Percentiles rank a stretch among this genome's conserved stretches.
These are phyloP conservation scores for Rhizophora apiculata DNA, from an alignment of 345 rosid species.

Conservation along the genomic window DNA sequence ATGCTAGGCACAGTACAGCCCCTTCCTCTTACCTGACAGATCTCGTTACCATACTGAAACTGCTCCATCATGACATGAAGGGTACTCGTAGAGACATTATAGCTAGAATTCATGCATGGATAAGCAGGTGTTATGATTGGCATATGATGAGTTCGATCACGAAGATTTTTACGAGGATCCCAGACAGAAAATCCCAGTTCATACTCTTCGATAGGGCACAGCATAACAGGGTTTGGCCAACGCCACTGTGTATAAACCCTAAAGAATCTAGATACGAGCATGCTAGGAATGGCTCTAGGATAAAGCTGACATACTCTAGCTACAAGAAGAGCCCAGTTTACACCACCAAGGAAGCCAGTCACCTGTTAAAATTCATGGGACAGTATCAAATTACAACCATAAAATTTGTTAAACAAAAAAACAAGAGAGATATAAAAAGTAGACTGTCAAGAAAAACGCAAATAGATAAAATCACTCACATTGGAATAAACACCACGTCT, in stretches of 20 bases:
- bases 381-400: background rate
- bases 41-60: slow-evolving; percentile 58
- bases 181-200: slow-evolving; percentile 67
- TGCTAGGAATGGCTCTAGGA: slow-evolving; percentile 64
- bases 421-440: background rate
- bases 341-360: slow-evolving; percentile 80
- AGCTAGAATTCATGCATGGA: slow-evolving; percentile 80
- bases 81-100: slow-evolving; percentile 68
- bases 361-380: slow-evolving; percentile 39
- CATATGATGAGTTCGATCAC: slow-evolving; percentile 64
- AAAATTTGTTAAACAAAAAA: background rate
- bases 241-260: slow-evolving; percentile 73
- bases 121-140: slow-evolving; percentile 74
- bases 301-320: slow-evolving; percentile 73
- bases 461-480: slow-evolving; percentile 28
- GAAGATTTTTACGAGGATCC: slow-evolving; percentile 70
- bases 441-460: background rate
- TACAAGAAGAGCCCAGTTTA: slow-evolving; percentile 75
- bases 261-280: slow-evolving; percentile 67
- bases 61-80: slow-evolving; percentile 72
- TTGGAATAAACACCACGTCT: slow-evolving; percentile 73
- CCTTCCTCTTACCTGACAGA: slow-evolving; percentile 46
- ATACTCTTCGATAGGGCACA: slow-evolving; percentile 59
- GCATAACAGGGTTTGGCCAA: slow-evolving; percentile 80
- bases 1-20: background rate